Evolutionary conservation across 164 flowering plant species (phyloP).

Genomic region (Aristolochia fimbriata): DNA sequence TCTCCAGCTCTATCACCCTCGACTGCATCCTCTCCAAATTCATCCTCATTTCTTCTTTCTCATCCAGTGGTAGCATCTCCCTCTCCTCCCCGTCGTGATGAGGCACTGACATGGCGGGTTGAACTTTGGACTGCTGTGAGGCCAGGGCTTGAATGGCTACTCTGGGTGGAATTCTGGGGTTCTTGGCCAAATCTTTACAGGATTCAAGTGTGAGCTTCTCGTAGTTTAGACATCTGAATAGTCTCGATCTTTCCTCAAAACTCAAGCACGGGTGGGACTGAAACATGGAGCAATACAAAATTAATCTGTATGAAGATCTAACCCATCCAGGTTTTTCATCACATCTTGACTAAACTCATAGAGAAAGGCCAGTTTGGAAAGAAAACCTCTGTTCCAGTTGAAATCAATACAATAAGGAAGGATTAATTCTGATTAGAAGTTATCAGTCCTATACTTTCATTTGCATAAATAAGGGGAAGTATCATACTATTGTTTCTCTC

Average conservation of each 20-base stretch:
- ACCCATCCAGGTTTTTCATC: too few species aligned
- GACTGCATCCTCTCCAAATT: constrained; percentile 51
- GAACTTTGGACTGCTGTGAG: constrained; percentile 36
- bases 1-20: constrained; percentile 60
- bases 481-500: too few species aligned
- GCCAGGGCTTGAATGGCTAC: constrained; percentile 57
- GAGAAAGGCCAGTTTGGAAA: too few species aligned
- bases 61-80: constrained; percentile 9
- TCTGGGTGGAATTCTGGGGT: constrained; percentile 62
- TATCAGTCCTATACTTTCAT: too few species aligned
- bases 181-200: constrained; percentile 75
- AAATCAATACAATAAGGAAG: too few species aligned
- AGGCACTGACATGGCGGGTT: background rate
- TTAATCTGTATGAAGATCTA: too few species aligned
- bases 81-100: background rate
- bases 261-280: constrained; percentile 67
- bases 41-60: constrained; percentile 34
- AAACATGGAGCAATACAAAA: background rate
- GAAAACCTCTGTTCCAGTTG: too few species aligned
- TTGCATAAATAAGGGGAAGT: too few species aligned
- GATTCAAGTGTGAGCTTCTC: constrained; percentile 65
- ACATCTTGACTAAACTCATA: too few species aligned
- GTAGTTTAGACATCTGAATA: constrained; percentile 68
- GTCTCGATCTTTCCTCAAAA: constrained; percentile 44
- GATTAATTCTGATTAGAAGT: too few species aligned